A percentile compares a stretch with the other conserved stretches of the same genome.
These are phyloP conservation scores for Cephaloascus fragrans DNA, from an alignment of 805 yeast genomes.

Conservation along the genomic window DNA sequence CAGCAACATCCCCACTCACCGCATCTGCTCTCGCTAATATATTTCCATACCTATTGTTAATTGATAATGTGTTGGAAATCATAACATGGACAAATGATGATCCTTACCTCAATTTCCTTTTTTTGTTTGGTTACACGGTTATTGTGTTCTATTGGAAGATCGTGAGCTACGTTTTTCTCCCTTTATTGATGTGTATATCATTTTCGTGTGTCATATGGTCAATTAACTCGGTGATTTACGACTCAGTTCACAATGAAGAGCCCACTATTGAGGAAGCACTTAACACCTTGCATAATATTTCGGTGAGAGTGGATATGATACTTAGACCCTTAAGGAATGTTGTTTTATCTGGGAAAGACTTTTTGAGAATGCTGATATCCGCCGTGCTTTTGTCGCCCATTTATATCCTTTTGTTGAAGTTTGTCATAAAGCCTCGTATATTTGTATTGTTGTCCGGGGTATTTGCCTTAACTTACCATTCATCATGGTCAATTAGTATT, in stretches of 20 bases:
- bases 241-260: constrained; percentile 24
- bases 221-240: constrained; percentile 28
- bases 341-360: constrained; percentile 9
- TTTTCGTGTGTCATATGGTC: constrained; percentile 36
- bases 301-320: constrained; percentile 29
- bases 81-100: constrained; percentile 49
- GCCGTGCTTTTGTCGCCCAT: constrained; percentile 31
- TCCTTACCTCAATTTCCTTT: constrained; percentile 33
- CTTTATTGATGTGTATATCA: constrained; percentile 22
- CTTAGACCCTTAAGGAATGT: constrained; percentile 21
- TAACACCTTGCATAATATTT: constrained; percentile 34
- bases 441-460: constrained; percentile 27
- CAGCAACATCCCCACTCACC: constrained; percentile 28
- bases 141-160: constrained; percentile 33
- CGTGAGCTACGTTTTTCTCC: constrained; percentile 24
- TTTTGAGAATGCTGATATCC: constrained; percentile 17
- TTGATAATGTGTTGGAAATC: constrained; percentile 33
- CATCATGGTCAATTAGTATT: constrained; percentile 36
- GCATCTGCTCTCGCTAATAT: constrained; percentile 35
- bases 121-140: constrained; percentile 26
- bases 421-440: constrained; percentile 20
- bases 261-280: constrained; percentile 47
- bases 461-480: constrained; percentile 30
- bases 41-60: constrained; percentile 35
- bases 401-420: constrained; percentile 24